Evolutionary conservation across 2,329 filamentous ascomycete genomes (phyloP), one percentile per base, ranked within the genome.

Genomic region (Stagonosporopsis cucurbitacearum): DNA sequence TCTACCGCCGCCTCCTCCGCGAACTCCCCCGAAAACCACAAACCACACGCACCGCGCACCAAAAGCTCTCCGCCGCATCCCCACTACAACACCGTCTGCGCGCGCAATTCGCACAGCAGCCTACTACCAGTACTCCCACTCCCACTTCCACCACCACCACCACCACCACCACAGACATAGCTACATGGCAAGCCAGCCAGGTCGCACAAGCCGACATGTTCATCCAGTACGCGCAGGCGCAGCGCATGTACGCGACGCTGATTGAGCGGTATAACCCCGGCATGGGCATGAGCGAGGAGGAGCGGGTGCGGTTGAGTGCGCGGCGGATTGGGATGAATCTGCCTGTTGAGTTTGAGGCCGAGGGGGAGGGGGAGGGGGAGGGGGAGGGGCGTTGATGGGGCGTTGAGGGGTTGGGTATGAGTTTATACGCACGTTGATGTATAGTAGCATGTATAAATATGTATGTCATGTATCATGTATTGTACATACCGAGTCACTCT

Each of bases 211-310:
- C 86, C n/a, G 86, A 91, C 61, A 92, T 98, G 75, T 86, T 92
- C 64, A 77, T 92, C 23, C 84, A 86, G 54, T 98, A 96, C 73
- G 82, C 95, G 19, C 86, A 86, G 66, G 88, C 93, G n/a, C 95
- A 99, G 80, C 83, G 93, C 48, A 85, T 86, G 72, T 97, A 98
- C 75, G 84, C 86, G 23, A 88, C 86, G 15, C 79, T 98, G 39
- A 75, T 98, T 33, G 93, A 97, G 78, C 84, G 93, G 66, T 98
- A 99, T 78, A 98, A 98, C 75, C 92, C 92, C 0, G 92, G 93
- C 17, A 91, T 96, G 86, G 85, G 86, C 64, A 91, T 96, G 88
- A 86, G 89, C 63, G 88, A 96, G 77, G 83, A 87, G 72, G 93
- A 98, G 80, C 83, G 91, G 58, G 87, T 97, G 37, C 80, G 91